Percentiles rank a stretch among this genome's conserved stretches.
phyloP scores from a whole-genome alignment of 2,329 filamentous ascomycete genomes.

The Verticillium zaregamsianum region DNA sequence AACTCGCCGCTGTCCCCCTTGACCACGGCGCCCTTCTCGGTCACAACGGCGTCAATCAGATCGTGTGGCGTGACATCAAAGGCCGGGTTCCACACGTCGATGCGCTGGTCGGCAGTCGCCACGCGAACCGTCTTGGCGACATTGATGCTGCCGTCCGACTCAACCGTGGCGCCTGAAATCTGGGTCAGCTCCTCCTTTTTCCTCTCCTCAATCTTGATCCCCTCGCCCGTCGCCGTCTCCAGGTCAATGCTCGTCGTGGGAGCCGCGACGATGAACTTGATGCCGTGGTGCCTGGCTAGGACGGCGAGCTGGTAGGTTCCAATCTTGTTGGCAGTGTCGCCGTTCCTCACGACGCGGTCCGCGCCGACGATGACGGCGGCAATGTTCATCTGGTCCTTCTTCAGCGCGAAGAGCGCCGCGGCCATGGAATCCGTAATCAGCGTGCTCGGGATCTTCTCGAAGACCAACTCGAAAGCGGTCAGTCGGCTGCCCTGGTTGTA shows the following conservation, averaged over 20 bases:
- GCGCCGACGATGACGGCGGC: conserved; percentile 89
- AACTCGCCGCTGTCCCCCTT: conserved; percentile 71
- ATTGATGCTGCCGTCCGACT: conserved; percentile 60
- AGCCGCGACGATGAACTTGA: conserved; percentile 93
- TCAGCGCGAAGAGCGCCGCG: conserved; percentile 69
- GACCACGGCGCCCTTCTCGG: conserved; percentile 82
- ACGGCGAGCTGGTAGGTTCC: conserved; percentile 92
- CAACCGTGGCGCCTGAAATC: conserved; percentile 71
- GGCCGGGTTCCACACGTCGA: conserved; percentile 92
- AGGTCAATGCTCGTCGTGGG: conserved; percentile 93
- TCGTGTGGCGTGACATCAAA: conserved; percentile 91
- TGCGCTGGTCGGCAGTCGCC: conserved; percentile 72
- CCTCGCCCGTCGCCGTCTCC: conserved; percentile 67
- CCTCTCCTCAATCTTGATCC: conserved; percentile 89
- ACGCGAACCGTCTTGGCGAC: conserved; percentile 63
- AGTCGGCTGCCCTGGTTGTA: conserved; percentile 97
- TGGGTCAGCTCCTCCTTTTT: conserved; percentile 77
- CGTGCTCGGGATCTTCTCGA: conserved; percentile 86
- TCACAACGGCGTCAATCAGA: conserved; percentile 91
- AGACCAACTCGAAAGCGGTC: conserved; percentile 94
- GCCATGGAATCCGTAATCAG: conserved; percentile 97
- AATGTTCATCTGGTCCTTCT: conserved; percentile 63
- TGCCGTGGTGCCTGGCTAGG: conserved; percentile 79
- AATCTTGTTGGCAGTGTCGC: conserved; percentile 98
- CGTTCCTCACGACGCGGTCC: conserved; percentile 91